Conservation (phyloP, 441 rosid genomes). For the Bocquillonia castaneifolia region DNA sequence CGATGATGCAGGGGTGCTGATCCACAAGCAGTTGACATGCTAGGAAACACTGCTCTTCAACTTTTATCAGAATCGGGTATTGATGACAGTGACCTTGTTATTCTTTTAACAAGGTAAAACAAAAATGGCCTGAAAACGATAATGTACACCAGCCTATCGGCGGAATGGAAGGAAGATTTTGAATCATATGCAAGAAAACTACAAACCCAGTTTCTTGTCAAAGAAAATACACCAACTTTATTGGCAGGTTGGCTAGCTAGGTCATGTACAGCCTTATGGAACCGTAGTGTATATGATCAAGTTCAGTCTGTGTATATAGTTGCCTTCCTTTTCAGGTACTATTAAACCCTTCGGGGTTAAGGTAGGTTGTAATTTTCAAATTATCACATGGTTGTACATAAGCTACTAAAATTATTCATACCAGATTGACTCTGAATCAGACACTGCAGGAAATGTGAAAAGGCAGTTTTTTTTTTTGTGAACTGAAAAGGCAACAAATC, state of each 20-base stretch:
- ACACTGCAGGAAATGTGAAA: not conserved
- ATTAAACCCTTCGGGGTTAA: not conserved
- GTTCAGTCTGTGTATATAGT: conserved; percentile 8
- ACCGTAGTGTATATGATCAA: not conserved
- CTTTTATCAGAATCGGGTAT: conserved; percentile 47
- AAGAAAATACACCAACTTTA: not conserved
- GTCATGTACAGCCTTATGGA: not conserved
- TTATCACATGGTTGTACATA: not conserved
- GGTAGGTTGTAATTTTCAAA: not conserved
- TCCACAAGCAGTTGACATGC: conserved; percentile 52
- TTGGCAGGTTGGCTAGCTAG: not conserved
- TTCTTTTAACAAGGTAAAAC: conserved; percentile 41
- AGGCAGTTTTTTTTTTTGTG: not conserved
- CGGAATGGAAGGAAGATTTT: not conserved
- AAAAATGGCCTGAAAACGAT: conserved; percentile 12
- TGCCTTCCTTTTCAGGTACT: conserved; percentile 1
- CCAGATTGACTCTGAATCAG: not conserved
- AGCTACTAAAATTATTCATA: not conserved
- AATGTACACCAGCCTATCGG: not conserved
- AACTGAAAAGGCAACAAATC: too few species aligned
- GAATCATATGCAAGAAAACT: conserved; percentile 4
- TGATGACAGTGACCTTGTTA: conserved; percentile 51
- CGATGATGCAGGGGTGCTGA: conserved; percentile 76
- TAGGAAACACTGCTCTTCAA: conserved; percentile 48
- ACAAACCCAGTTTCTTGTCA: not conserved